Conservation (phyloP, 306 rosid species). For the Cucurbita pepo region DNA sequence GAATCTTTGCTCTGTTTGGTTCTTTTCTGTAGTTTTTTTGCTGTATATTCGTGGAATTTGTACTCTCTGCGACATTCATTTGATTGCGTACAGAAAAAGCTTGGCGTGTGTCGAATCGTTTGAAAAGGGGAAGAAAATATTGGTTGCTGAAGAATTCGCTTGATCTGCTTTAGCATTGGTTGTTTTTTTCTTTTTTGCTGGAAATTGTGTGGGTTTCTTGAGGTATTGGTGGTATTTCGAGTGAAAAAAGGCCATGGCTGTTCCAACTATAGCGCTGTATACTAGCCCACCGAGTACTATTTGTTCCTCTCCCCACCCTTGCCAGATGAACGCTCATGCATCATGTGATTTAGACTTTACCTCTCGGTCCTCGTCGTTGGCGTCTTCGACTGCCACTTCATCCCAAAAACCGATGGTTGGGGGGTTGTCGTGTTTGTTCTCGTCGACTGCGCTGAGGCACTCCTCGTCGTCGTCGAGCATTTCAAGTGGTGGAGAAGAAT, state of each 20-base stretch:
- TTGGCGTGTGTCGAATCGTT: background rate
- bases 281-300: slow-evolving; percentile 83
- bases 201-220: background rate
- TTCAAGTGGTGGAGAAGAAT: slow-evolving; percentile 46
- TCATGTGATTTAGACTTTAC: slow-evolving; percentile 62
- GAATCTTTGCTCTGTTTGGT: background rate
- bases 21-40: background rate
- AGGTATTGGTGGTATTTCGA: background rate
- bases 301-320: slow-evolving; percentile 65
- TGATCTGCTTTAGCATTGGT: background rate
- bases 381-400: slow-evolving; percentile 46
- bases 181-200: background rate
- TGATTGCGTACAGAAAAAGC: background rate
- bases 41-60: background rate
- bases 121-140: background rate
- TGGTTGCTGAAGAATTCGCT: background rate
- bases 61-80: background rate
- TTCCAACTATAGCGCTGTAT: slow-evolving; percentile 73
- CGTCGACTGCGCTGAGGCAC: slow-evolving; percentile 47
- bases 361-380: slow-evolving; percentile 50
- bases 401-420: slow-evolving; percentile 61
- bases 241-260: slow-evolving; percentile 33
- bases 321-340: slow-evolving; percentile 52
- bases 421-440: slow-evolving; percentile 64
- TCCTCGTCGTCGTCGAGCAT: slow-evolving; percentile 35